These are phyloP conservation scores for Caloboletus firmus DNA, from an alignment of 1,284 basidiomycete species.

Conservation along the genomic window DNA sequence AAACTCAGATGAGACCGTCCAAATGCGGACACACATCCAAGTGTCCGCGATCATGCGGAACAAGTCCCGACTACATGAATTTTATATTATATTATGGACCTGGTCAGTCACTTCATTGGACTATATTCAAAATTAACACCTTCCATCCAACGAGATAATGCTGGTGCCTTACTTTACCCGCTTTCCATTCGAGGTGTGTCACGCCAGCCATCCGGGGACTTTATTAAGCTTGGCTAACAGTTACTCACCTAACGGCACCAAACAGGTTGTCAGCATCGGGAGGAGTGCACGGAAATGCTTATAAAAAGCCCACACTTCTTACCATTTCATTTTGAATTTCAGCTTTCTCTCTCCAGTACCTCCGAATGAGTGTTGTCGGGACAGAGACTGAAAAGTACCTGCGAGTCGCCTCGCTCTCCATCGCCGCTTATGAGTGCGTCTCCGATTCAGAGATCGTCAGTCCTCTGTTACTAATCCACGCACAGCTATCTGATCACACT, in stretches of 20 bases:
- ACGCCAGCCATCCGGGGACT: background rate
- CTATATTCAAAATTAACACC: too few relatives aligned
- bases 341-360: background rate
- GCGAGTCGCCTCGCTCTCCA: slow-evolving; percentile 32
- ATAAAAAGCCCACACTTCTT: slow-evolving; percentile 11
- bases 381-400: slow-evolving; percentile 32
- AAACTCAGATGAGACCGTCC: background rate
- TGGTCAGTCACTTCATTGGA: too few relatives aligned
- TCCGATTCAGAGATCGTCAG: too few relatives aligned
- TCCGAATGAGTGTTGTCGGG: slow-evolving; percentile 19
- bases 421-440: slow-evolving; percentile 35
- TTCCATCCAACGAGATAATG: too few relatives aligned
- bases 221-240: background rate
- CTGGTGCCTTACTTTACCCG: background rate
- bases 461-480: background rate
- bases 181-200: slow-evolving; percentile 1
- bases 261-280: slow-evolving; percentile 2
- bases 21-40: background rate
- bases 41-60: too few relatives aligned
- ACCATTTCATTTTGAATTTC: background rate
- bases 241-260: slow-evolving; percentile 20
- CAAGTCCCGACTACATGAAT: too few relatives aligned
- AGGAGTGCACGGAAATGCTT: background rate
- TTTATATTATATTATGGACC: too few relatives aligned
- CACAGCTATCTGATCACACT: slow-evolving; percentile 42